Conservation (phyloP, 441 rosid species). For the Kokia cookei region DNA sequence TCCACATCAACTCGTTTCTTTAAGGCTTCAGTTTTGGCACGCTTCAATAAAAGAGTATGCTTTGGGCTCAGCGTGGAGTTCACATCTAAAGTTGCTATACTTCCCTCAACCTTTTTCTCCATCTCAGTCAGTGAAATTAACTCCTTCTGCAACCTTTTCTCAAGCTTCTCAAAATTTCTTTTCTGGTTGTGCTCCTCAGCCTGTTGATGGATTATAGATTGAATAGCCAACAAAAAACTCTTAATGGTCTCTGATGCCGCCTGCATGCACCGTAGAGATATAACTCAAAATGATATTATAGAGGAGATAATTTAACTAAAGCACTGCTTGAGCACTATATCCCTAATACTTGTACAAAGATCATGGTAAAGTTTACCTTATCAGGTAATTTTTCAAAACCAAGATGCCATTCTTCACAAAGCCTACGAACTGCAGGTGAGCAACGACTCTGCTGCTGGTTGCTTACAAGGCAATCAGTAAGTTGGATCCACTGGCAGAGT, state of each 20-base stretch:
- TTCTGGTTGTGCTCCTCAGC: conserved; percentile 50
- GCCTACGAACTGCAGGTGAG: conserved; percentile 48
- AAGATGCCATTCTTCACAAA: conserved; percentile 72
- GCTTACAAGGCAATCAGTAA: conserved; percentile 47
- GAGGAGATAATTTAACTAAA: neutral
- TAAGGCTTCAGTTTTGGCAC: conserved; percentile 55
- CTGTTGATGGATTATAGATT: conserved; percentile 55
- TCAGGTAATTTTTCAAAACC: conserved; percentile 70
- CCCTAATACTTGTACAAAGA: neutral
- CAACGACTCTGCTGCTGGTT: conserved; percentile 41
- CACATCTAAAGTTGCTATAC: conserved; percentile 23
- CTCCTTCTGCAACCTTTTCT: conserved; percentile 78
- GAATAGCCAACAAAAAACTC: conserved; percentile 56
- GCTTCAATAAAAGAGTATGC: conserved; percentile 67
- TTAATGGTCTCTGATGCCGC: conserved; percentile 68
- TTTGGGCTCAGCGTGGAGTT: conserved; percentile 46
- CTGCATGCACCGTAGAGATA: conserved; percentile 26
- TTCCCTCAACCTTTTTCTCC: conserved; percentile 40
- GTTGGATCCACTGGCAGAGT: conserved; percentile 8
- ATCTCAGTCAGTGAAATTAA: conserved; percentile 45
- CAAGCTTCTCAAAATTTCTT: conserved; percentile 60
- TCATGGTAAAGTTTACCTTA: conserved; percentile 39
- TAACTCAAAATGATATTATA: neutral
- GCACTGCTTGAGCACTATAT: neutral
- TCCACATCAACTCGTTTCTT: conserved; percentile 50